These are phyloP conservation scores for Phyllosticta capitalensis DNA, from an alignment of 2,329 filamentous ascomycete species.

Conservation along the genomic window DNA sequence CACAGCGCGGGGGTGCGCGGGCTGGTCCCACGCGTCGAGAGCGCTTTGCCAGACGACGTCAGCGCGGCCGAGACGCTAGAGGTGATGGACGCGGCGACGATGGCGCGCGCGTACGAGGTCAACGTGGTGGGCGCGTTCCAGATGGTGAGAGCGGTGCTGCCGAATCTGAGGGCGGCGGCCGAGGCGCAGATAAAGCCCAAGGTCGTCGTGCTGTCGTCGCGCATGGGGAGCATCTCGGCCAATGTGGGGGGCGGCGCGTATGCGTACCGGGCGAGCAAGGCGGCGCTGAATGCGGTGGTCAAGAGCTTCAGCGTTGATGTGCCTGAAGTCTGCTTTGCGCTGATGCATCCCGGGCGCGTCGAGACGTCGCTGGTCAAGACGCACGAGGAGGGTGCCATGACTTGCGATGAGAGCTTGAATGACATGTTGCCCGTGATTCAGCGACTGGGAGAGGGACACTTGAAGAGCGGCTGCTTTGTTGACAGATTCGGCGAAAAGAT, in stretches of 20 bases:
- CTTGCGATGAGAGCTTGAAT: constrained; percentile 31
- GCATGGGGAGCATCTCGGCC: constrained; percentile 35
- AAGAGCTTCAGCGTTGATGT: constrained; percentile 36
- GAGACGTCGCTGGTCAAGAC: constrained; percentile 36
- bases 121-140: constrained; percentile 37
- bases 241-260: constrained; percentile 35
- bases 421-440: constrained; percentile 31
- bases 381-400: constrained; percentile 37
- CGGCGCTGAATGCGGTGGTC: constrained; percentile 37
- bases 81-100: constrained; percentile 31
- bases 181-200: constrained; percentile 16
- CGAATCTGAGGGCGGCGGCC: constrained; percentile 18
- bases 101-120: constrained; percentile 31
- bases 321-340: constrained; percentile 31
- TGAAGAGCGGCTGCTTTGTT: constrained; percentile 31
- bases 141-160: constrained; percentile 28
- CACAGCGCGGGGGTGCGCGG: constrained; percentile 38
- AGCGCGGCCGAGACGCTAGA: constrained; percentile 32
- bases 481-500: constrained; percentile 36
- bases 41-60: constrained; percentile 23
- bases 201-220: constrained; percentile 34
- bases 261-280: constrained; percentile 40
- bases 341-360: constrained; percentile 38
- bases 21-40: constrained; percentile 26
- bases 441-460: constrained; percentile 15